These are phyloP conservation scores for Talaromyces sp. DNA, from an alignment of 2,329 filamentous ascomycete genomes.

Conservation along the genomic window DNA sequence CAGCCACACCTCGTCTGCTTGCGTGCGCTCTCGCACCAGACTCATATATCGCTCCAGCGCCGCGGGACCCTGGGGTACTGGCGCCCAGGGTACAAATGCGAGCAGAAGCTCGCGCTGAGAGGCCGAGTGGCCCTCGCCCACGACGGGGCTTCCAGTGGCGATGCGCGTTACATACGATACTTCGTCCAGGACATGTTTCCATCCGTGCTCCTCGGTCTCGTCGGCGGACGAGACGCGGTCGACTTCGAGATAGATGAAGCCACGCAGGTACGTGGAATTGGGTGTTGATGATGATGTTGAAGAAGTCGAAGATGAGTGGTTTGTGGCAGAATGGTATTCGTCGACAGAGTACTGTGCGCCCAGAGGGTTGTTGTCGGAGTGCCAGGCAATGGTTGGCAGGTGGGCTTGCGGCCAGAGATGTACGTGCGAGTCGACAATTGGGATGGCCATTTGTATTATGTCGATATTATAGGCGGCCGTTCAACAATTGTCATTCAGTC, in stretches of 20 bases:
- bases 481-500: not conserved
- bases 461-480: not conserved
- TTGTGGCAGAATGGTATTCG: slow-evolving; percentile 51
- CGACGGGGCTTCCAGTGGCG: slow-evolving; percentile 51
- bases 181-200: slow-evolving; percentile 64
- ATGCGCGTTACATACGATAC: slow-evolving; percentile 64
- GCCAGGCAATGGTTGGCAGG: slow-evolving; percentile 64
- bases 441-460: slow-evolving; percentile 19
- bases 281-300: not conserved
- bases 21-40: slow-evolving; percentile 47
- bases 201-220: slow-evolving; percentile 46
- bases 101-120: slow-evolving; percentile 53
- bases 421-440: slow-evolving; percentile 84
- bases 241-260: slow-evolving; percentile 78
- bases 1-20: slow-evolving; percentile 57
- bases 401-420: slow-evolving; percentile 75
- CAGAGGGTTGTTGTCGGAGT: slow-evolving; percentile 53
- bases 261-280: slow-evolving; percentile 41
- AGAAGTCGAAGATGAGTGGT: not conserved
- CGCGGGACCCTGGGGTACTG: slow-evolving; percentile 59
- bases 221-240: slow-evolving; percentile 62
- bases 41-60: slow-evolving; percentile 61
- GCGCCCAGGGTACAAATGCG: slow-evolving; percentile 81
- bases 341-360: slow-evolving; percentile 58
- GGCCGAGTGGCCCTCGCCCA: slow-evolving; percentile 53